phyloP scores from a whole-genome alignment of 164 flowering plant species.

The Liquidambar formosana region DNA sequence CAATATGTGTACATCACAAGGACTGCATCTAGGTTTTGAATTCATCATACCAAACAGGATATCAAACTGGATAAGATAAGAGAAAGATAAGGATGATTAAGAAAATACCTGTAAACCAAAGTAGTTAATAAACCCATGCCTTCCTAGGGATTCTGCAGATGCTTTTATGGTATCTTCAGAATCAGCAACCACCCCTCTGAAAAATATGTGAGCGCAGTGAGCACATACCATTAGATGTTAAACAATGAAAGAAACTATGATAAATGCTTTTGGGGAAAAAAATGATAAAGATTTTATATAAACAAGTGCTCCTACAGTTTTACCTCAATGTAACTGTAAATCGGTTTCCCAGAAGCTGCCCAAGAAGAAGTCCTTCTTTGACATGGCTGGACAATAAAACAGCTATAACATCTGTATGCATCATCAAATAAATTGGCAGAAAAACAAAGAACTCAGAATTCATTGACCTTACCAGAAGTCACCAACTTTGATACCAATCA shows the following conservation, averaged over 20 bases:
- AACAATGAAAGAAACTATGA: slow-evolving; percentile 2
- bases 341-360: slow-evolving; percentile 91
- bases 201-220: slow-evolving; percentile 21
- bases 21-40: neutral
- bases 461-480: slow-evolving; percentile 70
- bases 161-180: slow-evolving; percentile 75
- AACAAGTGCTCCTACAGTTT: neutral
- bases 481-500: slow-evolving; percentile 93
- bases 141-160: slow-evolving; percentile 72
- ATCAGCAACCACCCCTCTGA: slow-evolving; percentile 84
- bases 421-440: neutral
- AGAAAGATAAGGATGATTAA: slow-evolving; percentile 7
- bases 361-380: slow-evolving; percentile 81
- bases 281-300: neutral
- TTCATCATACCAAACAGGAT: slow-evolving; percentile 1
- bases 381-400: slow-evolving; percentile 61
- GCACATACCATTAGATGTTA: slow-evolving; percentile 5
- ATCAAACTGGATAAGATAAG: neutral
- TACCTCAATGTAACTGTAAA: slow-evolving; percentile 89
- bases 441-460: slow-evolving; percentile 3
- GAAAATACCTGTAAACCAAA: slow-evolving; percentile 85
- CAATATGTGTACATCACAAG: neutral
- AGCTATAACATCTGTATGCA: slow-evolving; percentile 4
- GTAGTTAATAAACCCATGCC: slow-evolving; percentile 87
- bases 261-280: neutral